These are phyloP conservation scores for Chloromonas sp. DNA, from an alignment of 163 green algal species.

Conservation along the genomic window DNA sequence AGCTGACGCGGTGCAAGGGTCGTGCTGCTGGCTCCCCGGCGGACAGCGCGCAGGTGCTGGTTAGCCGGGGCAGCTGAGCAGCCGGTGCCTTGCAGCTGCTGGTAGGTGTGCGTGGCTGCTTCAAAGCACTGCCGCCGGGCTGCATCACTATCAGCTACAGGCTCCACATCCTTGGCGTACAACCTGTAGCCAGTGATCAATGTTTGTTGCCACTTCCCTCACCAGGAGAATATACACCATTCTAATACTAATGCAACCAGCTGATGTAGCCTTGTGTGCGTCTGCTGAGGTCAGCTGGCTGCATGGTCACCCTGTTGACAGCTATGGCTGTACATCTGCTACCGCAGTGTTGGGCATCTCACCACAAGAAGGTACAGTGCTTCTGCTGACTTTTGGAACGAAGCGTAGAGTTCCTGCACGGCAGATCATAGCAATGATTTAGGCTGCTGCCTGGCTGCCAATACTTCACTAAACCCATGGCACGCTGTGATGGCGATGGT, in stretches of 20 bases:
- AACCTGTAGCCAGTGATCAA: neutral
- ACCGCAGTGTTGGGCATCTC: neutral
- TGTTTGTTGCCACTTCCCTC: neutral
- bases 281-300: neutral
- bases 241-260: neutral
- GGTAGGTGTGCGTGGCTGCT: neutral
- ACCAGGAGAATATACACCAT: neutral
- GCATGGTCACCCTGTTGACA: neutral
- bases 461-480: neutral
- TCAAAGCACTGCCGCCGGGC: slow-evolving; percentile 2
- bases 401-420: slow-evolving; percentile 5
- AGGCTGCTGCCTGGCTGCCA: neutral
- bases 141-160: neutral
- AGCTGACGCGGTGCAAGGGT: too few relatives aligned
- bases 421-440: neutral
- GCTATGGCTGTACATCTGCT: too few relatives aligned
- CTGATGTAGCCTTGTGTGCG: neutral
- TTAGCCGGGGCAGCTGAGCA: too few relatives aligned
- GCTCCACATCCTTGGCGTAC: slow-evolving; percentile 11
- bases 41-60: too few relatives aligned
- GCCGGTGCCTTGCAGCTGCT: neutral
- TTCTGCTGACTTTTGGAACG: neutral
- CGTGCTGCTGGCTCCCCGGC: too few relatives aligned
- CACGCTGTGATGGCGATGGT: neutral
- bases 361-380: slow-evolving; percentile 4